Evolutionary conservation across 345 rosid genomes (phyloP).

Genomic region (Linum tenue): DNA sequence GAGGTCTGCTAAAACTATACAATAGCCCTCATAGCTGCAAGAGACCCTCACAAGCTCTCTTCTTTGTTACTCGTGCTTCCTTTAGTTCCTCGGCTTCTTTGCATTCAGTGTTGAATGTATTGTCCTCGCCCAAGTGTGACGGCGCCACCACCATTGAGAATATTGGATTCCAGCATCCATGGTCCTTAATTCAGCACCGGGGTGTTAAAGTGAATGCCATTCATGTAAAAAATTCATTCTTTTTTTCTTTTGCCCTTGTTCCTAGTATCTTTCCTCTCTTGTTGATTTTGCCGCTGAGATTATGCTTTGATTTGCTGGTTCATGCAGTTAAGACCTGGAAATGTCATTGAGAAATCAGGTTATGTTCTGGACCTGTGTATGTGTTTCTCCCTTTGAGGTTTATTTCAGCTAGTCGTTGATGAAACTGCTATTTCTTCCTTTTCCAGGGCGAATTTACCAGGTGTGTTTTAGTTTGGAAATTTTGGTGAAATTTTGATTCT

Average conservation of each 20-base stretch:
- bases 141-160: not conserved
- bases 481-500: not conserved
- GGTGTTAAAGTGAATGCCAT: slow-evolving; percentile 73
- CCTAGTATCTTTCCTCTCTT: not conserved
- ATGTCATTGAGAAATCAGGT: slow-evolving; percentile 86
- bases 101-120: slow-evolving; percentile 14
- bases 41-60: slow-evolving; percentile 26
- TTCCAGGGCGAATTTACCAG: slow-evolving; percentile 69
- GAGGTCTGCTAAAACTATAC: not conserved
- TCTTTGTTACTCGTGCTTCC: slow-evolving; percentile 9
- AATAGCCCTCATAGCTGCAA: slow-evolving; percentile 3
- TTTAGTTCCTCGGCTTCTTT: not conserved
- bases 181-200: slow-evolving; percentile 54
- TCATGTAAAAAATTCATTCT: slow-evolving; percentile 27
- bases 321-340: slow-evolving; percentile 69
- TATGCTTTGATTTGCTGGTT: not conserved
- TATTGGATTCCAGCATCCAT: slow-evolving; percentile 29
- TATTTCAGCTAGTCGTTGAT: not conserved
- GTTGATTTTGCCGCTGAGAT: no score
- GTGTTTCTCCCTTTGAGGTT: not conserved
- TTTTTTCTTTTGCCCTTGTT: not conserved
- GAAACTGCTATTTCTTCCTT: not conserved
- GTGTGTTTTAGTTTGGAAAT: slow-evolving; percentile 21
- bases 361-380: slow-evolving; percentile 1
- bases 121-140: slow-evolving; percentile 13